Evolutionary conservation across 257 asterid species (phyloP).

Genomic region (Fraxinus cuspidata): DNA sequence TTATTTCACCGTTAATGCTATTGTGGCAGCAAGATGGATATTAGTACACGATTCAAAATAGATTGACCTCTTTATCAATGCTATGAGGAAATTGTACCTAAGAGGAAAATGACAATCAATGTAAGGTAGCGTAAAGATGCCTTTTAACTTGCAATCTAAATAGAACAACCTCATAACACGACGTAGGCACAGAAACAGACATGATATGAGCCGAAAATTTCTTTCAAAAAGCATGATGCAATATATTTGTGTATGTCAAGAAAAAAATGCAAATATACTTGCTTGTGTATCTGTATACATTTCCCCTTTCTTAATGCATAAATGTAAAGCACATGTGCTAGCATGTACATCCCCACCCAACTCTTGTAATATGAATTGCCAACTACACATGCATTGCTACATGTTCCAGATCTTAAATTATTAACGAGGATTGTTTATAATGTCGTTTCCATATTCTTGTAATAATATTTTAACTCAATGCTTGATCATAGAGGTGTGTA

Average conservation of each 20-base stretch:
- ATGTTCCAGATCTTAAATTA: not conserved
- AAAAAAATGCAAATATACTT: not conserved
- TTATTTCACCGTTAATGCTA: not conserved
- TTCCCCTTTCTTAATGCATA: not conserved
- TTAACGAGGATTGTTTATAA: not conserved
- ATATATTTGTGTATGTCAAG: not conserved
- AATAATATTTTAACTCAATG: not conserved
- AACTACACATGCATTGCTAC: too few species aligned
- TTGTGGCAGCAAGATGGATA: not conserved
- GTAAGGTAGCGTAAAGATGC: not conserved
- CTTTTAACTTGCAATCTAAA: not conserved
- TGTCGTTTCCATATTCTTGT: not conserved
- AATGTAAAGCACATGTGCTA: not conserved
- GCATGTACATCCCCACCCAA: too few species aligned
- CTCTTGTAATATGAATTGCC: not conserved
- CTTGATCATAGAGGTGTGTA: not conserved
- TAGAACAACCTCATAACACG: not conserved
- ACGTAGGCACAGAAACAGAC: not conserved
- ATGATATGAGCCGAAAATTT: not conserved
- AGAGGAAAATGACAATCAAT: not conserved
- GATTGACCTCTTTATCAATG: not conserved
- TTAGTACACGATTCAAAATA: not conserved
- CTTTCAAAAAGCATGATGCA: not conserved
- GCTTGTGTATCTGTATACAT: not conserved
- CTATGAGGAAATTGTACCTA: not conserved